Conservation (phyloP, 2,329 filamentous ascomycete species). For the Colletotrichum echinochloae region DNA sequence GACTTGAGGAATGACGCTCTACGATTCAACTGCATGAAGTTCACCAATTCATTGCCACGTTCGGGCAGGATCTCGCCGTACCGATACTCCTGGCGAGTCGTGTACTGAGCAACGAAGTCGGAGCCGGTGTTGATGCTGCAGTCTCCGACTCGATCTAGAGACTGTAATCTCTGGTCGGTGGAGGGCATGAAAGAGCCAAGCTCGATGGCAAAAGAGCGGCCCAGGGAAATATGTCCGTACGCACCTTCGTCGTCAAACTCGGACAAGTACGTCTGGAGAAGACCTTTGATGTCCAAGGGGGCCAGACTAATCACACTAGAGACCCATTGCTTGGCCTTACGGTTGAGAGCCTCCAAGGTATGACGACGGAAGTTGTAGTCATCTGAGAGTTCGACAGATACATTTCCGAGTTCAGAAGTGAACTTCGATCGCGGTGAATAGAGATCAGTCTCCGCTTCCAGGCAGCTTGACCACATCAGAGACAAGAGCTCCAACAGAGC, state of each 20-base stretch:
- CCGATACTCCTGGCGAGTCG: slow-evolving; percentile 94
- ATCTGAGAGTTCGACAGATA: slow-evolving; percentile 92
- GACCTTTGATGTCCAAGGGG: slow-evolving; percentile 92
- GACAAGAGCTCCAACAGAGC: slow-evolving; percentile 91
- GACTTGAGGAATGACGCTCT: slow-evolving; percentile 65
- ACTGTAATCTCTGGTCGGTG: slow-evolving; percentile 86
- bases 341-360: slow-evolving; percentile 83
- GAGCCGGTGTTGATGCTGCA: slow-evolving; percentile 90
- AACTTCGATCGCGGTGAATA: slow-evolving; percentile 90
- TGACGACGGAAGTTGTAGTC: slow-evolving; percentile 85
- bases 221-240: slow-evolving; percentile 92
- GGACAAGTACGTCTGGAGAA: slow-evolving; percentile 95
- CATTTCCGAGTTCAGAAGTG: slow-evolving; percentile 79
- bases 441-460: slow-evolving; percentile 93
- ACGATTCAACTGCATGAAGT: slow-evolving; percentile 67
- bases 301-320: slow-evolving; percentile 83
- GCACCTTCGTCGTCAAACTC: slow-evolving; percentile 92
- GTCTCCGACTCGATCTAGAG: slow-evolving; percentile 80
- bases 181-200: slow-evolving; percentile 88
- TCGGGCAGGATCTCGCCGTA: slow-evolving; percentile 82
- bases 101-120: slow-evolving; percentile 97
- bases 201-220: slow-evolving; percentile 92
- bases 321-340: slow-evolving; percentile 84
- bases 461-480: slow-evolving; percentile 93
- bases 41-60: slow-evolving; percentile 74